phyloP scores from a whole-genome alignment of 1,284 basidiomycete species.

The Moesziomyces aphidis region DNA sequence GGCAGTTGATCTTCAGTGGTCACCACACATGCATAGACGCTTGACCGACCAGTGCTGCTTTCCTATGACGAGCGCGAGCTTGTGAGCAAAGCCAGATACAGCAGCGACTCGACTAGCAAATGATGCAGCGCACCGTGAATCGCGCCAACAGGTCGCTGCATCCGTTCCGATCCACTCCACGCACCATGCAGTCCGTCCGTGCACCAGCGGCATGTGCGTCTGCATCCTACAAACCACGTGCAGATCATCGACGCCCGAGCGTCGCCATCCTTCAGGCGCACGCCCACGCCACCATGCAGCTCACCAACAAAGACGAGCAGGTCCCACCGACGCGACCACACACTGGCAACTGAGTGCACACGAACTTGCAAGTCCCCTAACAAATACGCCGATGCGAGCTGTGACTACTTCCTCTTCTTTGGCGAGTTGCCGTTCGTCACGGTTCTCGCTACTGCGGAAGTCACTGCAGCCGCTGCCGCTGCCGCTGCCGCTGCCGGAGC shows the following conservation, averaged over 20 bases:
- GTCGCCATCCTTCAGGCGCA: no score
- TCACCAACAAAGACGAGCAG: neutral
- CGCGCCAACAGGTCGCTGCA: neutral
- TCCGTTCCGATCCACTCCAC: neutral
- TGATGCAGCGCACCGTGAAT: no score
- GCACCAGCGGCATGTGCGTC: neutral
- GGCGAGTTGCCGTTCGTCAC: constrained; percentile 28
- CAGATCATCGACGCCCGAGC: no score
- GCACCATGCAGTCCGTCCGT: neutral
- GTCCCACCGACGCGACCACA: neutral
- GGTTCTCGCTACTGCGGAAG: constrained; percentile 1
- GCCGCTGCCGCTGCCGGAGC: constrained; percentile 2
- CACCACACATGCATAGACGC: no score
- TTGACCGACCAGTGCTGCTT: no score
- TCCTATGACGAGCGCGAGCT: no score
- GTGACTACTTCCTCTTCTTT: constrained; percentile 27
- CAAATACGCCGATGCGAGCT: neutral
- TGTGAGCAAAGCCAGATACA: no score
- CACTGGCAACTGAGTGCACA: neutral
- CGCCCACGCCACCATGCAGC: no score
- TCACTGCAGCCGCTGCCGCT: constrained; percentile 3
- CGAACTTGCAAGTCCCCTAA: neutral
- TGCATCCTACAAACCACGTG: neutral
- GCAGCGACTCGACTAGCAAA: no score
- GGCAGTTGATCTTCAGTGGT: no score